Evolutionary conservation across 768 basidiomycete species (phyloP), one percentile per base, ranked within the genome.

Genomic region (Naganishia vaughanmartiniae): DNA sequence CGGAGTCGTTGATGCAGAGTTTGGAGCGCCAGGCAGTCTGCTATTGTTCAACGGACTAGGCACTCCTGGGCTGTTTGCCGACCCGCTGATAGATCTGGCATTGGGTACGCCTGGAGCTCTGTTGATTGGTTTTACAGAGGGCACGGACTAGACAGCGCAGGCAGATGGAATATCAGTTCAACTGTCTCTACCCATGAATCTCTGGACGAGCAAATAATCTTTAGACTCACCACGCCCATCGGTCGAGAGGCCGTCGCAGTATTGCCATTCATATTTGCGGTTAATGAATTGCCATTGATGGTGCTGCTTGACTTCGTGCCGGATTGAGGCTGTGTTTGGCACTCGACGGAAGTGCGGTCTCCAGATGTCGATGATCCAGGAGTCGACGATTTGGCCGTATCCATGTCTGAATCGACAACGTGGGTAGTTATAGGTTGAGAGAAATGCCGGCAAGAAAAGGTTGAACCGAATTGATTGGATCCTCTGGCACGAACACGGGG

Each of bases 251-350:
- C 60, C 39, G 60, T 46, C 3, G 30, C 14, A 34, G 60, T 30
- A 63, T 42, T 63, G 24, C 60, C 60, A 30, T 45, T 63, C 60
- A 63, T 63, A 45, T 45, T 63, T 63, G 17, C 34, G 19, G 57
- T 15, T 34, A 42, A 42, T 24, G 60, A 45, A 45, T 4, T n/a
- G 42, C 60, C 60, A 63, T 63, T 63, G 60, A 63, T 30, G 42
- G 6, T 42, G 4, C 6, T 26, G 24, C 2, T 63, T 24, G 31
- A 6, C 9, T 39, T 45, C 7, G 24, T 46, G 42, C 26, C 30
- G 2, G 60, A 26, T 42, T 5, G 42, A 14, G 24, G 15, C 39
- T 7, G 17, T 51, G 36, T 21, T 26, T 19, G 39, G 54, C 15
- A 10, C 9, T 63, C 48, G 24, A 51, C 26, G 24, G 21, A 63